Evolutionary conservation across 2,329 filamentous ascomycete species (phyloP).

Genomic region (Neospermospora avenae): DNA sequence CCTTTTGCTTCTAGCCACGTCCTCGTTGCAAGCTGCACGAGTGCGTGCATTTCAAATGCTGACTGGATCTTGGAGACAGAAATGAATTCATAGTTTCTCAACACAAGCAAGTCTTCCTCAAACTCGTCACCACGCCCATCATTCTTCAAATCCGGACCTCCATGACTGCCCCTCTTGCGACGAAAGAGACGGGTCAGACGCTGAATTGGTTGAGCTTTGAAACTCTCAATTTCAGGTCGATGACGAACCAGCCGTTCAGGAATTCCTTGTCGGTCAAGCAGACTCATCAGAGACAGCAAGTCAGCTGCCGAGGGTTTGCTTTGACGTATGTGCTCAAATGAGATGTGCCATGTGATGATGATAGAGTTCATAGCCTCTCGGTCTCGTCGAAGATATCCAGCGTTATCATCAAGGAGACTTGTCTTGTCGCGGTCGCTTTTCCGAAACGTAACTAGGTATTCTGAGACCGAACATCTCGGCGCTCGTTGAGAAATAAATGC

Average conservation of each 20-base stretch:
- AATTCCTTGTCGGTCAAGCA: constrained; percentile 44
- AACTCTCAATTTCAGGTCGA: constrained; percentile 12
- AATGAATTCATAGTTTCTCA: constrained; percentile 39
- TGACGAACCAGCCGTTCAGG: constrained; percentile 34
- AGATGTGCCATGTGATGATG: constrained; percentile 27
- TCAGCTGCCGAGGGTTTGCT: constrained; percentile 38
- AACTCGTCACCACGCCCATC: constrained; percentile 18
- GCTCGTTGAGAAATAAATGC: constrained; percentile 27
- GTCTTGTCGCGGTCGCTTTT: constrained; percentile 34
- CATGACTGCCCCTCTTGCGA: too few species aligned
- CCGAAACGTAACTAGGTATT: constrained; percentile 40
- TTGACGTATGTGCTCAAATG: constrained; percentile 37
- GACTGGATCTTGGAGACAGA: constrained; percentile 32
- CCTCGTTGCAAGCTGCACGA: constrained; percentile 3
- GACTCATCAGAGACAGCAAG: constrained; percentile 45
- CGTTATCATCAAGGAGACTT: constrained; percentile 34
- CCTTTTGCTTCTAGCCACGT: constrained; percentile 21
- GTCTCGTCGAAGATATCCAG: constrained; percentile 36
- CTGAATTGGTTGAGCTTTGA: too few species aligned
- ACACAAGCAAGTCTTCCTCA: constrained; percentile 35
- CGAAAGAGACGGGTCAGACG: too few species aligned
- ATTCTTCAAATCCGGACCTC: too few species aligned
- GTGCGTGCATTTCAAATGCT: constrained; percentile 11
- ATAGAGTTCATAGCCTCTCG: constrained; percentile 34
- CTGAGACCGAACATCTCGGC: constrained; percentile 33